Base-by-base conservation (phyloP, 305 asterid species). In the Solanum hybrid region DNA sequence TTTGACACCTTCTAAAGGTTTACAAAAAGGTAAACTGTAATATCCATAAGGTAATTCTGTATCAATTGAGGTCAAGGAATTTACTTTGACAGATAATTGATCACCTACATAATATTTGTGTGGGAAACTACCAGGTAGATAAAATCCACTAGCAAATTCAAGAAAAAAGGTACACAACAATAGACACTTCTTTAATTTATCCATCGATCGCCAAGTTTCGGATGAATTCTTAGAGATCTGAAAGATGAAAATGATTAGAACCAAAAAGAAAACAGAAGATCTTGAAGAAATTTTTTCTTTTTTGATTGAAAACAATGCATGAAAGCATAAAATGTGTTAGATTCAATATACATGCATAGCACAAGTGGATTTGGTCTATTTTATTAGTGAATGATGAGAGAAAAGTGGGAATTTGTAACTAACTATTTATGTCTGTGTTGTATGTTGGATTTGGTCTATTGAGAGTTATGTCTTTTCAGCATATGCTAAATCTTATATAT, bases 11-110 rank as follows among this genome's bases (percentile, higher is more conserved):
- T 90, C 93, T 26, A 13, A 40, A 31, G 94, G 93, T 60, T 90
- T 90, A 89, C 93, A 92, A 71, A 91, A 90, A n/a, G 94, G 93
- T 37, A 92, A 75, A 10, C 89, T 90, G 14, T 92, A 92, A 80
- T 91, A 91, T 0, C 91, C 92, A 38, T 91, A 91, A 5, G 94
- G 94, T 10, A 91, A 81, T 88, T 92, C 94, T 27, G 93, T 92
- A 32, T 92, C 94, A 20, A 90, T 88, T 22, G 93, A 92, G n/a
- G 94, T 92, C 64, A 92, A 88, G 3, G 94, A 92, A 88, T 92
- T 92, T 13, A 92, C 94, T 88, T 92, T 92, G 22, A 92, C 93
- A 1, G 90, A 90, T 22, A 92, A 89, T 75, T 91, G 84, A 64
- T 91, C 92, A 17, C 92, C 93, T 13, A 90, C 87, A 7, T 51